Conservation (phyloP, 345 rosid genomes). For the Salix purpurea region DNA sequence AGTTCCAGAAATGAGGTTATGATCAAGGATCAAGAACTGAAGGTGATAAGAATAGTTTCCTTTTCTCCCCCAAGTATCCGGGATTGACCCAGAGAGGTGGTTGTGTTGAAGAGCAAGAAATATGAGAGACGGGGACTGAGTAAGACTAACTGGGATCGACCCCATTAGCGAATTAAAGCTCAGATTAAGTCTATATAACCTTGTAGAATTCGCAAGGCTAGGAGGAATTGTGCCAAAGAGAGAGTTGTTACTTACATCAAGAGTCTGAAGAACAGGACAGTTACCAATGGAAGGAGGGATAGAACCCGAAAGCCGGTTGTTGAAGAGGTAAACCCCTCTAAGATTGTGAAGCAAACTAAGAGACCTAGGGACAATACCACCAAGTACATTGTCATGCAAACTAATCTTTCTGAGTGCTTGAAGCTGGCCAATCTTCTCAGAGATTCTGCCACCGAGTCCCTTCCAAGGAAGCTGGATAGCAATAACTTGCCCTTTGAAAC, state of each 20-base stretch:
- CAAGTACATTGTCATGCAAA: slow-evolving; percentile 69
- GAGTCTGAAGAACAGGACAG: slow-evolving; percentile 18
- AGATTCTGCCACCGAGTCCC: slow-evolving; percentile 71
- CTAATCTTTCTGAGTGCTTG: slow-evolving; percentile 63
- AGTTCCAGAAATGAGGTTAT: slow-evolving; percentile 47
- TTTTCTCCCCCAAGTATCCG: slow-evolving; percentile 42
- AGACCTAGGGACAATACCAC: slow-evolving; percentile 67
- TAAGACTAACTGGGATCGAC: slow-evolving; percentile 40
- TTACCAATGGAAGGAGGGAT: slow-evolving; percentile 27
- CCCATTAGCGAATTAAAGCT: slow-evolving; percentile 61
- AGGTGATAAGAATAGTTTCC: slow-evolving; percentile 23
- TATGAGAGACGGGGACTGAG: slow-evolving; percentile 45
- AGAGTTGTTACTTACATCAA: slow-evolving; percentile 53
- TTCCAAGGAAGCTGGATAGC: slow-evolving; percentile 92
- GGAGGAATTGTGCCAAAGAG: slow-evolving; percentile 61
- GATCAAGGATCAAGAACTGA: slow-evolving; percentile 34
- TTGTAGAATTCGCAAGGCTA: slow-evolving; percentile 60
- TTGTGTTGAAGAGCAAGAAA: slow-evolving; percentile 57
- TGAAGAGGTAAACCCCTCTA: slow-evolving; percentile 82
- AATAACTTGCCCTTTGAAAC: slow-evolving; percentile 73
- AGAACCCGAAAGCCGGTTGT: slow-evolving; percentile 80
- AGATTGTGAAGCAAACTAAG: slow-evolving; percentile 72
- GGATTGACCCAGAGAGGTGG: slow-evolving; percentile 50
- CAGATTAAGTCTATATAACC: slow-evolving; percentile 55
- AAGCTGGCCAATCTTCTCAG: slow-evolving; percentile 84